A percentile compares a stretch with the other conserved stretches of the same genome.
Conservation (phyloP, 176 grass and related monocot genomes). For the Elaeis guineensis region DNA sequence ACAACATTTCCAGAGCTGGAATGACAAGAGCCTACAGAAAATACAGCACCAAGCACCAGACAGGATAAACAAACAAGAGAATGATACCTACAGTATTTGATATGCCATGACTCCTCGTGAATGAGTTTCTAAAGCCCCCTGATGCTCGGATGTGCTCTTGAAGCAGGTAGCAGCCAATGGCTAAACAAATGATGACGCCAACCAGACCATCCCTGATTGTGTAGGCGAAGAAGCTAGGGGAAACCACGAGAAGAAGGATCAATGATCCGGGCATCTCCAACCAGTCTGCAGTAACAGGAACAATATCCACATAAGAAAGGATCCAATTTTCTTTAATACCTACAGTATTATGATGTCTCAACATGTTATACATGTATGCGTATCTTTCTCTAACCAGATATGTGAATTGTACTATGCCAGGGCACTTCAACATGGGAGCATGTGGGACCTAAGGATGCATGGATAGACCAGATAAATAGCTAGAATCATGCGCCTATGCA, state of each 20-base stretch:
- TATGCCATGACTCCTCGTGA: slow-evolving; percentile 58
- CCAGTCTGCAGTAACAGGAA: slow-evolving; percentile 51
- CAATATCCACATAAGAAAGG: slow-evolving; percentile 5
- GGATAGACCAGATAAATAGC: no score
- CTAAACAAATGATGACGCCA: slow-evolving; percentile 53
- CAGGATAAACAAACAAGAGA: slow-evolving; percentile 74
- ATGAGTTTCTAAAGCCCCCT: slow-evolving; percentile 75
- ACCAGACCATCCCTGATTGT: slow-evolving; percentile 29
- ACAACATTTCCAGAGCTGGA: no score
- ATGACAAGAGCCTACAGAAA: slow-evolving; percentile 18
- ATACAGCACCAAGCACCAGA: slow-evolving; percentile 45
- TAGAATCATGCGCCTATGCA: no score
- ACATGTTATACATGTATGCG: no score
- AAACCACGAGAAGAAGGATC: slow-evolving; percentile 73
- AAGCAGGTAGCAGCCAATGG: slow-evolving; percentile 81
- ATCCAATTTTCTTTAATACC: no score
- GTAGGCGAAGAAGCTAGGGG: slow-evolving; percentile 53
- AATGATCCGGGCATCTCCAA: slow-evolving; percentile 61
- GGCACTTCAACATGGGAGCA: no score
- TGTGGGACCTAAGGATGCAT: no score
- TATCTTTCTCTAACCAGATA: no score
- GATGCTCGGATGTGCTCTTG: slow-evolving; percentile 82
- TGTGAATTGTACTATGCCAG: no score
- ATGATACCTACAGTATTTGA: slow-evolving; percentile 77
- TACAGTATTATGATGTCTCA: no score